Conservation (phyloP, 345 rosid genomes). For the Barbarea vulgaris region DNA sequence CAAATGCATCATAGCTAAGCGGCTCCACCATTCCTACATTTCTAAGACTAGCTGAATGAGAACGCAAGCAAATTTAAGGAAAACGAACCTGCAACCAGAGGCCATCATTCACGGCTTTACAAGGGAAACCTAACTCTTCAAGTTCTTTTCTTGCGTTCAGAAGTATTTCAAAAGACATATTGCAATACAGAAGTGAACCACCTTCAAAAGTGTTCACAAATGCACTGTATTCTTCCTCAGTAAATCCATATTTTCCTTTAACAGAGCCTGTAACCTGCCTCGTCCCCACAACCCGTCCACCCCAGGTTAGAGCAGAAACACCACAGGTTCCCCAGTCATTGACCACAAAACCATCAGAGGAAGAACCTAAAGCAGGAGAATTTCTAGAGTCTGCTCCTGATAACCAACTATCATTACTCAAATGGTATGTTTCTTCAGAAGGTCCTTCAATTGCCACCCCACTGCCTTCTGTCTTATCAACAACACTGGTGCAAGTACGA, state of each 20-base stretch:
- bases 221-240: constrained; percentile 77
- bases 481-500: constrained; percentile 40
- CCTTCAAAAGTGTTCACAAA: constrained; percentile 91
- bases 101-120: constrained; percentile 96
- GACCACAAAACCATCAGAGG: constrained; percentile 55
- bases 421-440: constrained; percentile 68
- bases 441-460: constrained; percentile 82
- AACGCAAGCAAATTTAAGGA: constrained; percentile 18
- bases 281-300: constrained; percentile 91
- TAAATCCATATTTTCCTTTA: constrained; percentile 62
- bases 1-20: constrained; percentile 8
- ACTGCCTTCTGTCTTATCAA: constrained; percentile 49
- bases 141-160: constrained; percentile 90
- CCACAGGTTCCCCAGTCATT: constrained; percentile 89
- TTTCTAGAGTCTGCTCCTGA: constrained; percentile 63
- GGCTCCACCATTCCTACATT: constrained; percentile 5
- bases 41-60: constrained; percentile 12
- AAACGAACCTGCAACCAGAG: constrained; percentile 90
- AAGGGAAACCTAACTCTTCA: constrained; percentile 92
- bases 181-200: constrained; percentile 87
- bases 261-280: constrained; percentile 61
- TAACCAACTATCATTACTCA: constrained; percentile 69
- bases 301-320: constrained; percentile 84
- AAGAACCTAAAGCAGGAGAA: constrained; percentile 59
- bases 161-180: constrained; percentile 93